phyloP scores from a whole-genome alignment of 140 eudicot species.

The Erigeron philadelphicus region DNA sequence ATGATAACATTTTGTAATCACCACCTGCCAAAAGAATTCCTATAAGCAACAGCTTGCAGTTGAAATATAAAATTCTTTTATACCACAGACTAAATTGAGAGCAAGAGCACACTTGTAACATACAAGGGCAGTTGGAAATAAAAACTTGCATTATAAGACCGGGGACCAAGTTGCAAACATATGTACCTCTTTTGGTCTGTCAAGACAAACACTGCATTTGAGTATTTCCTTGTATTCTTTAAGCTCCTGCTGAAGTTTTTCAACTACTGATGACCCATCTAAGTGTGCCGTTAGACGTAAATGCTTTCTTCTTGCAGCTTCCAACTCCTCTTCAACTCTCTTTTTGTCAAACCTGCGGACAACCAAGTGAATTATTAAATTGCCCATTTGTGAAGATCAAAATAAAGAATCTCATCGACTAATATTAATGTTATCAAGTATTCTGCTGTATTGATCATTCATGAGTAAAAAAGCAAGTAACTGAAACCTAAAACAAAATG shows the following conservation, averaged over 20 bases:
- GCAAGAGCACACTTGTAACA: too few species aligned
- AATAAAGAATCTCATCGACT: neutral
- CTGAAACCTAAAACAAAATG: neutral
- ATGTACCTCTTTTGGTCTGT: constrained; percentile 82
- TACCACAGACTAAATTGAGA: neutral
- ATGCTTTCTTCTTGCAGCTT: constrained; percentile 64
- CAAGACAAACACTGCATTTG: constrained; percentile 90
- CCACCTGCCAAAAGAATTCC: constrained; percentile 34
- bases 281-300: constrained; percentile 49
- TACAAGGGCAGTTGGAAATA: neutral
- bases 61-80: neutral
- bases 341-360: constrained; percentile 69
- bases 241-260: constrained; percentile 78
- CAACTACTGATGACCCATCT: constrained; percentile 67
- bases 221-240: constrained; percentile 83
- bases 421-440: neutral
- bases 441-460: neutral
- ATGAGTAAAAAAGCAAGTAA: constrained; percentile 4
- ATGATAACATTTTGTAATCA: constrained; percentile 92
- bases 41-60: neutral
- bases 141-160: neutral
- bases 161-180: neutral
- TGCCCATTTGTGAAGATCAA: neutral
- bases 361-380: neutral
- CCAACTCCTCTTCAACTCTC: constrained; percentile 85